Percentiles rank a stretch among this genome's conserved stretches.
These are phyloP conservation scores for Arabidopsis hybrid DNA, from an alignment of 441 rosid genomes.

Conservation along the genomic window DNA sequence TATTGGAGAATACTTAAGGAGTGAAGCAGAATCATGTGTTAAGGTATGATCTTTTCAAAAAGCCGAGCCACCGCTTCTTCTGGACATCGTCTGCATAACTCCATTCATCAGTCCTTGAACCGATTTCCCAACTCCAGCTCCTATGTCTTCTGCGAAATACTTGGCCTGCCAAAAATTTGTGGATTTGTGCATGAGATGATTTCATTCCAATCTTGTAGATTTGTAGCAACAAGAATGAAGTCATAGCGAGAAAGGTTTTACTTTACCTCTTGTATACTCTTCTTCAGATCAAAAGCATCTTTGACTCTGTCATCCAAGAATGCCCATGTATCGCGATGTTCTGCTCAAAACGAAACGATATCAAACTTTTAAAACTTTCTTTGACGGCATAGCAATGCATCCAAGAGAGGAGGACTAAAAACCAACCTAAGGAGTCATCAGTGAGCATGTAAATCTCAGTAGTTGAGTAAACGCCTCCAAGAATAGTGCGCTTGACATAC, in stretches of 20 bases:
- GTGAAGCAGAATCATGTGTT: constrained; percentile 5
- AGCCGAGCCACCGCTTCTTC: constrained; percentile 34
- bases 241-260: not conserved
- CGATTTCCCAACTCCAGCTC: constrained; percentile 89
- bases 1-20: constrained; percentile 18
- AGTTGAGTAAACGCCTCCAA: constrained; percentile 95
- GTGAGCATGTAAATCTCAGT: constrained; percentile 96
- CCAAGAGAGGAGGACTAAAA: not conserved
- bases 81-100: constrained; percentile 54
- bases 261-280: constrained; percentile 82
- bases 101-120: constrained; percentile 75
- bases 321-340: constrained; percentile 74
- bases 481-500: constrained; percentile 85
- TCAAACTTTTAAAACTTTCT: constrained; percentile 10
- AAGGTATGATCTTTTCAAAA: constrained; percentile 34
- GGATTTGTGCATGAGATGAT: constrained; percentile 6
- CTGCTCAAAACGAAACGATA: constrained; percentile 47
- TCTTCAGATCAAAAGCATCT: constrained; percentile 90
- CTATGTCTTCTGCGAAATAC: constrained; percentile 87
- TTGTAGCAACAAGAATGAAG: constrained; percentile 1
- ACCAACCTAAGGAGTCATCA: constrained; percentile 83
- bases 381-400: not conserved
- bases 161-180: constrained; percentile 64
- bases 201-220: not conserved
- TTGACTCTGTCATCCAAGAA: constrained; percentile 82